Conservation (phyloP, 345 rosid species). For the Moringa oleifera region DNA sequence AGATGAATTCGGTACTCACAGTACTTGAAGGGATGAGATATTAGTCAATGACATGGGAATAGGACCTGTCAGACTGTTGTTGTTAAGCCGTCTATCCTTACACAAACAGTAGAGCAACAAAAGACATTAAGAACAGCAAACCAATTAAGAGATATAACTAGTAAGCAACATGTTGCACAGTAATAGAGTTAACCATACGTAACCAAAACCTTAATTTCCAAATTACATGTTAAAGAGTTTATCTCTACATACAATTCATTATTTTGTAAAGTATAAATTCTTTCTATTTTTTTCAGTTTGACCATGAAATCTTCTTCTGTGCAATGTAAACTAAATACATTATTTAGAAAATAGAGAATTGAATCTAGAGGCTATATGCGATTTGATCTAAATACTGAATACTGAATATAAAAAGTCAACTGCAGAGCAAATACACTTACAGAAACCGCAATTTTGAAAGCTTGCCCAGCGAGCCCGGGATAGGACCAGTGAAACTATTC, state of each 20-base stretch:
- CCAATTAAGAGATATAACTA: slow-evolving; percentile 2
- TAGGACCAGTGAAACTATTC: slow-evolving; percentile 85
- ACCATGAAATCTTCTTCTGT: too few species aligned
- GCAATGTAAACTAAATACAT: not conserved
- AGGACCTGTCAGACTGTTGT: slow-evolving; percentile 77
- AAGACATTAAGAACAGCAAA: slow-evolving; percentile 16
- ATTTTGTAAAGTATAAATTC: not conserved
- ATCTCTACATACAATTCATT: slow-evolving; percentile 1
- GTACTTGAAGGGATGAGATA: slow-evolving; percentile 82
- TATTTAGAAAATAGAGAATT: not conserved
- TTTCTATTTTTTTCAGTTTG: too few species aligned
- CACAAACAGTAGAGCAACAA: slow-evolving; percentile 27
- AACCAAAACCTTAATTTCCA: too few species aligned
- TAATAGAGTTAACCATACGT: not conserved
- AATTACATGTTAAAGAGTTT: too few species aligned
- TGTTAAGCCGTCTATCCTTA: slow-evolving; percentile 91
- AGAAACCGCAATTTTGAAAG: slow-evolving; percentile 89
- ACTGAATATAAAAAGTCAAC: not conserved
- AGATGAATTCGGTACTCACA: slow-evolving; percentile 52
- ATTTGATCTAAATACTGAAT: not conserved
- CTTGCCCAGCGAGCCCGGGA: slow-evolving; percentile 80
- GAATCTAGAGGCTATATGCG: not conserved
- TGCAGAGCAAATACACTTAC: slow-evolving; percentile 42
- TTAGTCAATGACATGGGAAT: slow-evolving; percentile 91
- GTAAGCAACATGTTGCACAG: not conserved